Evolutionary conservation across 2,329 filamentous ascomycete species (phyloP), one percentile per base, ranked within the genome.

Genomic region (Fusarium sp.): DNA sequence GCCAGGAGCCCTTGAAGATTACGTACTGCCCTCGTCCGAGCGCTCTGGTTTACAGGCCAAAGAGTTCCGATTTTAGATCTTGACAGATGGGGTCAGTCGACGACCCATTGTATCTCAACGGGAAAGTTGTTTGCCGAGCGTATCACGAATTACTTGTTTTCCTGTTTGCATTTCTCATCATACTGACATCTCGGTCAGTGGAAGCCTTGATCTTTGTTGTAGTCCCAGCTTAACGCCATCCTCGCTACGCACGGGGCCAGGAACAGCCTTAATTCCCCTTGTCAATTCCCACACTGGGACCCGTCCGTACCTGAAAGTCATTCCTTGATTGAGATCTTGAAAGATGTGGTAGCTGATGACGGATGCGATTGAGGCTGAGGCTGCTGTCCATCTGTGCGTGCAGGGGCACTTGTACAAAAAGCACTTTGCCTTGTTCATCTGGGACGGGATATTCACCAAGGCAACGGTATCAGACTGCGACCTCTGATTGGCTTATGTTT

Each of bases 321-420:
- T 68, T 56, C 42, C 53, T 62, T 62, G 47, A 44, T 72, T 65
- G 41, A 60, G 54, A 35, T 69, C 28, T 58, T 32, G 55, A 44
- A 65, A 66, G 71, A 57, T 47, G 55, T 54, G 56, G 63, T 67
- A 74, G 69, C 59, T 75, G 71, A 76, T 75, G 75, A 76, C 76
- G 73, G 76, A 68, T 69, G 73, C 69, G 61, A 65, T 78, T 66
- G 73, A 76, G 73, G 76, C 76, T 78, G 68, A 64, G 70, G 41
- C 44, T 59, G 69, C 66, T 66, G 32, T 63, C 62, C 57, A 75
- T 77, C 71, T 76, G 55, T 61, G 58, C 62, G 50, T 57, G 50
- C 73, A 72, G 48, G 51, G 55, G 48, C 48, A 66, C 47, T 61
- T 66, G 35, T 55, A 57, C 39, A n/a, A 22, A 68, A 58, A 74